Base-by-base conservation (phyloP, 1,284 basidiomycete genomes). In the Cutaneotrichosporon spelunceum region DNA sequence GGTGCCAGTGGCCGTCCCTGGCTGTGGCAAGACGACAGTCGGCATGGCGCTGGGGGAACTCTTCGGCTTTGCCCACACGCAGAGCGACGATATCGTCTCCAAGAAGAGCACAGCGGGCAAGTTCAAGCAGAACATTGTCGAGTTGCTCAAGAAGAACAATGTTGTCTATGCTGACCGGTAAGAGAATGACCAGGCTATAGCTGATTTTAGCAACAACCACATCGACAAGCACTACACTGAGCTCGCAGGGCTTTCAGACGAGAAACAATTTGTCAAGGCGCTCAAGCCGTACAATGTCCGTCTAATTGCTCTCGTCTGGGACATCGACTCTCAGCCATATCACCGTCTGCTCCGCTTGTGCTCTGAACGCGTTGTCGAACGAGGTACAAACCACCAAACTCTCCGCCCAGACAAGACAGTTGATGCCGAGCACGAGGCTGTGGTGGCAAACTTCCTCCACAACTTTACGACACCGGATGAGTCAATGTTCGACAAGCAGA, bases 21-120 rank as follows among this genome's bases (percentile, higher is more conserved):
- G 95, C 3, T 92, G 89, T 73, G 95, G 94, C 88, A 99, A 99
- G 82, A 99, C 96, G 0, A 80, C 89, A 0, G 82, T 99, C 11
- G 84, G 89, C 0, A 80, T 96, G 5, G 92, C 93, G 0, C 84
- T 99, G 2, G 66, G 82, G 1, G 82, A 87, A 60, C 82, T 99
- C 1, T 96, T 93, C 69, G 84, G 83, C 0, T 93, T 91, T 63
- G 89, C 83, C 0, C 93, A 98, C 72, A 91, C 89, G 0, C 95
- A 99, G 75, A 92, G 89, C 70, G 96, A 99, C 77, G 91, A 98
- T 71, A 84, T 97, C 5, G 16, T 57, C 10, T 81, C 84, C 47
- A 83, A 79, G 13, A 98, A 94, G 79, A 93, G 89, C 72, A 67
- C 90, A 0, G 92, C 85, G 0, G 84, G 87, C 0, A 74, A 81